Conservation (phyloP, 257 asterid genomes). For the Nicotiana tomentosiformis region DNA sequence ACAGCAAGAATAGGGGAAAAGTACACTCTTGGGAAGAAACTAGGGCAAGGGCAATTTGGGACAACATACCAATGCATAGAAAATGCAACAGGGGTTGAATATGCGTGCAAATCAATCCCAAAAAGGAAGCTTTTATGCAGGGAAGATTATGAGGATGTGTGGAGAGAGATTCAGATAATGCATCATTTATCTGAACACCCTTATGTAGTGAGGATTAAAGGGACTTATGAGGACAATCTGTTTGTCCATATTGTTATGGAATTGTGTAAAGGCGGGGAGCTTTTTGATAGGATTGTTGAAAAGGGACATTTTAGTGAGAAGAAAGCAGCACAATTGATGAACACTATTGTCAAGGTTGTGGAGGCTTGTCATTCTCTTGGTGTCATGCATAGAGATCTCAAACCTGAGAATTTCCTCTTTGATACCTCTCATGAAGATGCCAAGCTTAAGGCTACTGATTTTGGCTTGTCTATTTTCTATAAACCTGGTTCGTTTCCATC, state of each 20-base stretch:
- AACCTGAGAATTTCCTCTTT: conserved; percentile 26
- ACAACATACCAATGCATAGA: conserved; percentile 20
- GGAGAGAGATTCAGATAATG: conserved; percentile 26
- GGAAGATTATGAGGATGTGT: conserved; percentile 21
- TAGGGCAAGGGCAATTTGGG: conserved; percentile 26
- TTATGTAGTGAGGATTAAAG: conserved; percentile 18
- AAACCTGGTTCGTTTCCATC: conserved; percentile 16
- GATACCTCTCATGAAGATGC: conserved; percentile 17
- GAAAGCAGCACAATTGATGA: conserved; percentile 17
- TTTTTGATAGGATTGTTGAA: conserved; percentile 22
- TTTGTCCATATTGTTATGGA: conserved; percentile 26
- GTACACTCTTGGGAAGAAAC: conserved; percentile 18
- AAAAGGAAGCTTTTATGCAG: conserved; percentile 7
- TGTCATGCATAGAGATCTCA: conserved; percentile 25
- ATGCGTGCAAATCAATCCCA: conserved; percentile 22
- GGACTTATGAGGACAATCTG: conserved; percentile 20
- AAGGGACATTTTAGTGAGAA: conserved; percentile 25
- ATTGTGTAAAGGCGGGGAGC: conserved; percentile 25
- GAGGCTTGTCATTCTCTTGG: conserved; percentile 23
- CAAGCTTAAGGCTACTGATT: conserved; percentile 22
- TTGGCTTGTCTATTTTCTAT: conserved; percentile 19
- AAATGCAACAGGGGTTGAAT: conserved; percentile 8
- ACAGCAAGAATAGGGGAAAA: conserved; percentile 11
- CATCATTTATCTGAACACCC: conserved; percentile 21
- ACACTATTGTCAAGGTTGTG: conserved; percentile 20